Base-by-base conservation (phyloP, 257 asterid species). In the Gentiana macrophylla region DNA sequence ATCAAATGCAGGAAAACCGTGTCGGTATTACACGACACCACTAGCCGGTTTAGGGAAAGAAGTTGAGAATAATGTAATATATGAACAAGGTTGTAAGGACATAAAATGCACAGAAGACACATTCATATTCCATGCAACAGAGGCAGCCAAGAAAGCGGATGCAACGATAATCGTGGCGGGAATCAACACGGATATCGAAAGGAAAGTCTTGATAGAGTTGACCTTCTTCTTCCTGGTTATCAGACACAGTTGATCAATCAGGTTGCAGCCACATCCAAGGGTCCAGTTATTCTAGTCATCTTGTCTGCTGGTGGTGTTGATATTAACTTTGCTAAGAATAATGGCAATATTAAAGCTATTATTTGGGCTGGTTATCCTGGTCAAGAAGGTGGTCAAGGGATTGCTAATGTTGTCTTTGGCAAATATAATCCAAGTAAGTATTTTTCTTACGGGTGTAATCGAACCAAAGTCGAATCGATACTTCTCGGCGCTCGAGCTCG, bases 321-420 rank as follows among this genome's bases (percentile, higher is more conserved):
- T 24, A 24, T 24, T 24, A 24, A 24, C 24, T 72, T 70, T 37
- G 82, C 84, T 3, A 65, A 62, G 15, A 33, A 57, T 7, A 50
- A 67, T 51, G 50, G 63, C 0, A 70, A 68, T 0, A 35, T 80
- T 35, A 7, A 11, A 0, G 53, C 72, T 0, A 77, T 80, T 37
- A 13, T 80, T 4, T 80, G 88, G 88, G 82, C 75, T 4, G 83
- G 86, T 37, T 80, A 68, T 48, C 83, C 86, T 2, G 86, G 86
- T 4, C 62, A 77, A 44, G 72, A 58, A 47, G 83, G 86, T 2
- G 86, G 83, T 0, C 53, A 10, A 2, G 83, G 77, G n/a, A 63
- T 80, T 57, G 82, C 82, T 0, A 77, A 78, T 15, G 73, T 77
- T 12, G 48, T 80, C 38, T 74, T 74, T 35, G 87, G 87, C 1